Base-by-base conservation (phyloP, 768 basidiomycete genomes). In the Pleurotus giganteus region DNA sequence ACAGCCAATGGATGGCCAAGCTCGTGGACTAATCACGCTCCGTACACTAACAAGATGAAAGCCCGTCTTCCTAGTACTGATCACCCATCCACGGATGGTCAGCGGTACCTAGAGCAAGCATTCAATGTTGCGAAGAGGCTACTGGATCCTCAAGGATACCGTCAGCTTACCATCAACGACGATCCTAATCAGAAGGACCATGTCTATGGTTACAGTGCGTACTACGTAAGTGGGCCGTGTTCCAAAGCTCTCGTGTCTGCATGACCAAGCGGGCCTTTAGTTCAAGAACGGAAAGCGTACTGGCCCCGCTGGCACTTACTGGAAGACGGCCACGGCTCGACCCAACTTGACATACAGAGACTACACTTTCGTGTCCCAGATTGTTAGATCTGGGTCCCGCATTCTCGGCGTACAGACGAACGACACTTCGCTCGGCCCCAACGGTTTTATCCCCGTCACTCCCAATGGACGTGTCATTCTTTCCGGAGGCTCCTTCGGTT, bases 361-460 rank as follows among this genome's bases (percentile, higher is more conserved):
- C 51, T 75, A 80, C 60, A 75, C 74, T 17, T 68, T 71, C 31
- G 84, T 80, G 37, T 67, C 70, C 21, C 77, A 78, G 61, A 77
- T 86, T 51, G 77, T 80, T 24, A 82, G 84, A 42, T 81, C 81
- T 57, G 81, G 83, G 36, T 66, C 76, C 24, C 68, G 71, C 45
- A 81, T 85, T 61, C 77, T 75, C 29, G 83, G 84, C 60, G 83
- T 86, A 19, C 74, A 78, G 63, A 84, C 83, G 23, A 83, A 85
- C 69, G 76, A 86, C 63, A 77, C 79, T 4, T 70, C 76, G 4
- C 66, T 83, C 34, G 83, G 82, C 3, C 78, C 80, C 15, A 70
- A 80, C 52, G 83, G 84, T 36, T 59, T 85, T 63, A 69, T 82
- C 21, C 77, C 81, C 9, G 68, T 85, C 43, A 84, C 71, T 28